Evolutionary conservation across 2,329 filamentous ascomycete species (phyloP).

Genomic region (Stachybotrys chlorohalonatus): DNA sequence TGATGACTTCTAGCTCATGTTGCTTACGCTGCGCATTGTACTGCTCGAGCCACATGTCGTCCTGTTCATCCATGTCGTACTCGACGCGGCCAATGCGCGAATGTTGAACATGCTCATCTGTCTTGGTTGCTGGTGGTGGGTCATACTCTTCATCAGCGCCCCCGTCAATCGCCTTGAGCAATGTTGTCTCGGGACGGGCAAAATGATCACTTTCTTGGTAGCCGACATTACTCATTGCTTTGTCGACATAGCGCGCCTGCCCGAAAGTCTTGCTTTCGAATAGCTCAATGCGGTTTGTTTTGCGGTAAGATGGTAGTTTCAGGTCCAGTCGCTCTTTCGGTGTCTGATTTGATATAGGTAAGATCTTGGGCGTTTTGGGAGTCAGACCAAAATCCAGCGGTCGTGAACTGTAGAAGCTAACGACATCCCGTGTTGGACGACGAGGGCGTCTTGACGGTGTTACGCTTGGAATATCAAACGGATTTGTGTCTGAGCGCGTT

Average conservation of each 20-base stretch:
- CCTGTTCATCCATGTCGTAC: slow-evolving; percentile 99
- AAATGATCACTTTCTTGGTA: slow-evolving; percentile 95
- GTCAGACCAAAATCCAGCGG: slow-evolving; percentile 31
- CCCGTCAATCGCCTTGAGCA: slow-evolving; percentile 55
- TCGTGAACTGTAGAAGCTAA: slow-evolving; percentile 44
- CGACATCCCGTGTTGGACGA: slow-evolving; percentile 40
- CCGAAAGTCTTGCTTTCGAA: slow-evolving; percentile 81
- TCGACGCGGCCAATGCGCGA: slow-evolving; percentile 70
- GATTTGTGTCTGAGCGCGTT: slow-evolving; percentile 17
- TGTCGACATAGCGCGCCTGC: slow-evolving; percentile 86
- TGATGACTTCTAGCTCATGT: slow-evolving; percentile 71
- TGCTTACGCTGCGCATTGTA: slow-evolving; percentile 71
- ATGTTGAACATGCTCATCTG: slow-evolving; percentile 20
- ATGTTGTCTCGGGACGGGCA: slow-evolving; percentile 62
- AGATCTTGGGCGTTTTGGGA: slow-evolving; percentile 53
- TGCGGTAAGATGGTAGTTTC: slow-evolving; percentile 65
- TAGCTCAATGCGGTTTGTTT: slow-evolving; percentile 67
- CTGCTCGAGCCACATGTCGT: slow-evolving; percentile 88
- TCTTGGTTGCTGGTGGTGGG: slow-evolving; percentile 19
- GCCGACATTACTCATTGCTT: slow-evolving; percentile 90
- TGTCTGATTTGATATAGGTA: slow-evolving; percentile 72
- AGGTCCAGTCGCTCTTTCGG: slow-evolving; percentile 72
- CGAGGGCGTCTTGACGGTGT: slow-evolving; percentile 26
- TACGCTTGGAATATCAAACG: slow-evolving; percentile 17
- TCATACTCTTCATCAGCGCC: slow-evolving; percentile 53